These are phyloP conservation scores for Hortiboletus flavorubellus DNA, from an alignment of 768 basidiomycete species.

Conservation along the genomic window DNA sequence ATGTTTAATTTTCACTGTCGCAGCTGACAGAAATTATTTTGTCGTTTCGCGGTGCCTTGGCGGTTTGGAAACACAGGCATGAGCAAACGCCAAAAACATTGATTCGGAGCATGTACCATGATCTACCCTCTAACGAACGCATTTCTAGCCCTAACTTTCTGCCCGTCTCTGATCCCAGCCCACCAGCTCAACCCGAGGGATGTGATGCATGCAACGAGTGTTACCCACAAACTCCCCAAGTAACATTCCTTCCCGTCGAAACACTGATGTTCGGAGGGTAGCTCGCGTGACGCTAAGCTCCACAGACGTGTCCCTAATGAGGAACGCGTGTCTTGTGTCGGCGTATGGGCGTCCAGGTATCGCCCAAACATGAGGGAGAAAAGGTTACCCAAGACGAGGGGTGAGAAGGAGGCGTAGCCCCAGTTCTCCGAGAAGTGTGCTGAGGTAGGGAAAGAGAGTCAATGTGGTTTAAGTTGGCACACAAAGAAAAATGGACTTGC, in stretches of 20 bases:
- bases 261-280: slow-evolving; percentile 44
- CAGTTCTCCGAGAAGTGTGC: slow-evolving; percentile 83
- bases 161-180: slow-evolving; percentile 36
- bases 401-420: slow-evolving; percentile 74
- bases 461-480: neutral
- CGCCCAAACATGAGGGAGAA: slow-evolving; percentile 83
- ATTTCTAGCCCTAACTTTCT: slow-evolving; percentile 4
- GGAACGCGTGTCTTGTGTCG: slow-evolving; percentile 5
- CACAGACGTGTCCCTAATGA: neutral
- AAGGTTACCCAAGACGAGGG: slow-evolving; percentile 75
- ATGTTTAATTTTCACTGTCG: no score
- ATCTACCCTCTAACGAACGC: neutral
- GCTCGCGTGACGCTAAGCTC: slow-evolving; percentile 8
- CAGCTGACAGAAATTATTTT: no score
- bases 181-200: slow-evolving; percentile 37
- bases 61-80: no score
- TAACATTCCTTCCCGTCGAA: slow-evolving; percentile 60
- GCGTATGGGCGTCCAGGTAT: slow-evolving; percentile 71
- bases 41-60: no score
- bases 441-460: slow-evolving; percentile 19
- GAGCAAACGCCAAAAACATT: no score
- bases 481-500: slow-evolving; percentile 41
- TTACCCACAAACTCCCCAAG: slow-evolving; percentile 51
- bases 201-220: slow-evolving; percentile 33
- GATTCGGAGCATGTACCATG: neutral